These are phyloP conservation scores for Zymoseptoria passerinii DNA, from an alignment of 2,329 filamentous ascomycete genomes.

Conservation along the genomic window DNA sequence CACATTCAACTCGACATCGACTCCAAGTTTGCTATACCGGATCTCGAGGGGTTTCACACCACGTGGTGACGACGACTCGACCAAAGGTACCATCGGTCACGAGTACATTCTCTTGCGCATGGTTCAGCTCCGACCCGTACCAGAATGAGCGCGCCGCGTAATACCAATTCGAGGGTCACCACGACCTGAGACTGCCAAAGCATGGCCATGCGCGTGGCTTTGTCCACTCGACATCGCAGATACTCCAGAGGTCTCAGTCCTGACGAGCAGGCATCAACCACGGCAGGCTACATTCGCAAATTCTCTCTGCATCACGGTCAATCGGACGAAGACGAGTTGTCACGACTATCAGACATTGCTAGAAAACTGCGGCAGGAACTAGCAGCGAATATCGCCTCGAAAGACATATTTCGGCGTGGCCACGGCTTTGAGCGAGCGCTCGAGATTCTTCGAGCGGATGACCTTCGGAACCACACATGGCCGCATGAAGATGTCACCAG, in stretches of 20 bases:
- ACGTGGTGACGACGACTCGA: neutral
- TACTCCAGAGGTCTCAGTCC: conserved; percentile 21
- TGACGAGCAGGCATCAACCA: conserved; percentile 20
- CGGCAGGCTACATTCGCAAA: conserved; percentile 19
- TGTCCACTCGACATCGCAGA: conserved; percentile 19
- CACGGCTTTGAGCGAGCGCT: conserved; percentile 24
- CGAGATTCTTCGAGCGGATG: conserved; percentile 10
- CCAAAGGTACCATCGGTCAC: neutral
- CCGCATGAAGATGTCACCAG: conserved; percentile 4
- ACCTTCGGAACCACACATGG: conserved; percentile 9
- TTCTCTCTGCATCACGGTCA: conserved; percentile 13
- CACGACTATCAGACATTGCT: conserved; percentile 12
- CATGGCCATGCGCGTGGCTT: conserved; percentile 21
- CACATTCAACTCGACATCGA: neutral
- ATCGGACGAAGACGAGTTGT: conserved; percentile 9
- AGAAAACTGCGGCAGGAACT: conserved; percentile 16
- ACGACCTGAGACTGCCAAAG: conserved; percentile 9
- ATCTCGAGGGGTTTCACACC: neutral
- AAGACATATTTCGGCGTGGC: conserved; percentile 26
- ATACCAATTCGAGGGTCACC: neutral
- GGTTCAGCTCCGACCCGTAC: conserved; percentile 6
- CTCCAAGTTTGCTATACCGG: neutral
- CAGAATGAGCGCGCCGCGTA: conserved; percentile 15
- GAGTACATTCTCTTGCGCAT: conserved; percentile 3
- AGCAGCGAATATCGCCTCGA: conserved; percentile 10